Evolutionary conservation across 1,139 yeast genomes (phyloP).

Genomic region (Blastobotrys proliferans): DNA sequence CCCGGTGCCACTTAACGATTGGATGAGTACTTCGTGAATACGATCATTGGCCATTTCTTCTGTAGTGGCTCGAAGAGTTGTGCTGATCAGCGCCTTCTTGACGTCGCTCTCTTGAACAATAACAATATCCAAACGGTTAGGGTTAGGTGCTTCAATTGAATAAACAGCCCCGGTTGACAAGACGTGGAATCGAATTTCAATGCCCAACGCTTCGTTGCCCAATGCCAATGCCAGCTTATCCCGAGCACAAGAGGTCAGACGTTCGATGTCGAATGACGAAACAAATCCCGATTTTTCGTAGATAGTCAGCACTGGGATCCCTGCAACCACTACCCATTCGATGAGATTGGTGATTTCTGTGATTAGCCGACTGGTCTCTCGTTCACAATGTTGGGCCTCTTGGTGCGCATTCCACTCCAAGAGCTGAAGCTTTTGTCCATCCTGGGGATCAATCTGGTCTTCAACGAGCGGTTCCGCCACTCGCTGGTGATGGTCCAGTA

Average conservation of each 20-base stretch:
- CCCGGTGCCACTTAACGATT: slow-evolving; percentile 13
- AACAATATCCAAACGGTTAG: slow-evolving; percentile 13
- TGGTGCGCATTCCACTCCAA: slow-evolving; percentile 16
- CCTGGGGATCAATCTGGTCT: slow-evolving; percentile 7
- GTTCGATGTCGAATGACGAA: slow-evolving; percentile 2
- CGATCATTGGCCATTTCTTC: slow-evolving; percentile 10
- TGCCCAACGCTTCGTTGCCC: background rate
- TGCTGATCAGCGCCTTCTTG: slow-evolving; percentile 6
- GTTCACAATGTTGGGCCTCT: slow-evolving; percentile 12
- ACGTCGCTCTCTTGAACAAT: slow-evolving; percentile 10
- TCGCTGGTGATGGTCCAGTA: slow-evolving; percentile 18
- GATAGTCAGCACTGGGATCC: slow-evolving; percentile 21
- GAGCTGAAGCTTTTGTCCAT: background rate
- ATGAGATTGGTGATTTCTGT: slow-evolving; percentile 24
- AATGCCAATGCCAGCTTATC: slow-evolving; percentile 1
- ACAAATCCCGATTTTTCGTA: slow-evolving; percentile 22
- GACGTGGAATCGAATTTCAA: slow-evolving; percentile 1
- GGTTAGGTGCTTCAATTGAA: background rate
- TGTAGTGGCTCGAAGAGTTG: slow-evolving; percentile 2
- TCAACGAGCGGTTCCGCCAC: slow-evolving; percentile 19
- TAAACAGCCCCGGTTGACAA: background rate
- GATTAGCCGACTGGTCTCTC: slow-evolving; percentile 20
- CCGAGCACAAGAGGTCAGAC: background rate
- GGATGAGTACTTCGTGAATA: slow-evolving; percentile 9
- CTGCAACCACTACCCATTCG: slow-evolving; percentile 18